Base-by-base conservation (phyloP, 306 rosid species). In the Vicia faba region DNA sequence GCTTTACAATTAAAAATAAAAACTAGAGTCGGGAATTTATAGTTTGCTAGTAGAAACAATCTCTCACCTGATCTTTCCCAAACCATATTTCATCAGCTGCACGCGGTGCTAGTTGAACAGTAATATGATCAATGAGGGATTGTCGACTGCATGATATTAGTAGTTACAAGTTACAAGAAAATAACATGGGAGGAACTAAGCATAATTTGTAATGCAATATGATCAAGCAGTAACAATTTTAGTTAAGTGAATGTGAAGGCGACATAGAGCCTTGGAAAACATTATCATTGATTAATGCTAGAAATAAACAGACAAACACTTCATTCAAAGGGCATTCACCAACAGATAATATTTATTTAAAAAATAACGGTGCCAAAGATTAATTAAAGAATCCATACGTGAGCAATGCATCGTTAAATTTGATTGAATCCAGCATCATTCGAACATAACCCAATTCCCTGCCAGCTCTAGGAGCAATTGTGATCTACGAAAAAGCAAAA, bases 391-490 rank as follows among this genome's bases (percentile, higher is more conserved):
- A 39, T 9, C 29, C 98, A 50, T 93, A 93, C 98, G 96, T 93
- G 48, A 93, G 90, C 89, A 88, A 79, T 82, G 96, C 95, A 76
- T 80, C 88, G 70, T 84, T 86, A 62, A 81, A 93, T 59, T 76
- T 89, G 65, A 93, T 19, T 3, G 96, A 41, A 82, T 93, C 86
- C 99, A 93, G 85, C 85, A 84, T 86, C 82, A 84, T 77, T 75
- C 99, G 86, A 79, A 82, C 99, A 79, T 93, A 93, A 67, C 99
- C 99, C 80, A 93, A 64, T 53, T 93, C 99, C 85, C 99, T 84
- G 64, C 97, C 99, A 71, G 99, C 96, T 84, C 99, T 88, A 77
- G 99, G 99, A 75, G 99, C 96, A 77, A 93, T 89, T 50, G 99
- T 93, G 72, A 93, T 84, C 99, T 93, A 81, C 80, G 73, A 12